phyloP scores from a whole-genome alignment of 371 early-diverging fungal genomes.

The Phascolomyces articulosus region DNA sequence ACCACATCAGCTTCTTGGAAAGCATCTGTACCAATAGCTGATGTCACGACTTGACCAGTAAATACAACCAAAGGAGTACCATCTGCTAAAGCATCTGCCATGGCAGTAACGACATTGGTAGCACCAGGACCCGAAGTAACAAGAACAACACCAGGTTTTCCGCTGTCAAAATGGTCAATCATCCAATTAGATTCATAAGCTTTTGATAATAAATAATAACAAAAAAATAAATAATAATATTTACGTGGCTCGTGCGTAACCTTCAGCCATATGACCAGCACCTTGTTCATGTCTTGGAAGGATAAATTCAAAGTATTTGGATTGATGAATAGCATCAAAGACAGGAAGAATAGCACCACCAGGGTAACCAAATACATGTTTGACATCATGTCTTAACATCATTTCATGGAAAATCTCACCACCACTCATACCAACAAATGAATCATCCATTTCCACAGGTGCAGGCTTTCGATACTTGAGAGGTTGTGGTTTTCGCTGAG shows the following conservation, averaged over 20 bases:
- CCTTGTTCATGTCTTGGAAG: constrained; percentile 98
- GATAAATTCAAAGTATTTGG: constrained; percentile 92
- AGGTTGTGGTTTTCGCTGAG: constrained; percentile 23
- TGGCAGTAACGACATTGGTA: constrained; percentile 95
- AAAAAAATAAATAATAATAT: constrained; percentile 14
- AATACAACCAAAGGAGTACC: constrained; percentile 96
- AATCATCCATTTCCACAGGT: constrained; percentile 59
- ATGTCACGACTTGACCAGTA: constrained; percentile 91
- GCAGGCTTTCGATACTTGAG: constrained; percentile 21
- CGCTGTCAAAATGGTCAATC: constrained; percentile 41
- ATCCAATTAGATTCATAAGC: background rate
- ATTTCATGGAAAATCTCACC: constrained; percentile 98
- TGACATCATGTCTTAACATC: constrained; percentile 93
- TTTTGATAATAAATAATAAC: too few species aligned
- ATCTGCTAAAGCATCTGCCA: constrained; percentile 96
- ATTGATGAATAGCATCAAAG: constrained; percentile 96
- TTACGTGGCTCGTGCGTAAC: constrained; percentile 93
- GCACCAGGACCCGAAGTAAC: constrained; percentile 99
- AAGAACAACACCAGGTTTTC: constrained; percentile 93
- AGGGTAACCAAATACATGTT: constrained; percentile 96
- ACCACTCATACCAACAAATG: constrained; percentile 94
- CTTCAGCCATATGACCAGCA: constrained; percentile 98
- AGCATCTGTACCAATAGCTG: constrained; percentile 94
- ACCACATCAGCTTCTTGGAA: constrained; percentile 98
- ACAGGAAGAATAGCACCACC: constrained; percentile 98